Evolutionary conservation across 1,284 basidiomycete species (phyloP).

Genomic region (Ustilago lituana): DNA sequence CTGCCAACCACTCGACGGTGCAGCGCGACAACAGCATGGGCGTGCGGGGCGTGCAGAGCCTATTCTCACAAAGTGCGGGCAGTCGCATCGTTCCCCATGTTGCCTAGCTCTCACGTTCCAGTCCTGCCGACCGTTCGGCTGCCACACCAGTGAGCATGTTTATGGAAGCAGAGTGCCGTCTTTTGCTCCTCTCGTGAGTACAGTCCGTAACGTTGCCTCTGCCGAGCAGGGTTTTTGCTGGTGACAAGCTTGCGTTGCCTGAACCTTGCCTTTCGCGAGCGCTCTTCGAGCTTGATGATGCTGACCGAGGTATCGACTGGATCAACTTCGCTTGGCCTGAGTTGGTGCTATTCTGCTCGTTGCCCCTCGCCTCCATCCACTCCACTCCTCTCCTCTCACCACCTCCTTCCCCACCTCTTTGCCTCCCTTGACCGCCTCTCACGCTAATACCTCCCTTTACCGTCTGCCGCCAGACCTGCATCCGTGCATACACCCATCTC

Average conservation of each 20-base stretch:
- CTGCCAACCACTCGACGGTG: too few species aligned
- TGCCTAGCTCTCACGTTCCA: background rate
- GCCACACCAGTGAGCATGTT: background rate
- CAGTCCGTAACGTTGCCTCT: too few species aligned
- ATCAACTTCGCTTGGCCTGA: conserved; percentile 1
- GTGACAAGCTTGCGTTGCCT: background rate
- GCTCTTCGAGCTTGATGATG: background rate
- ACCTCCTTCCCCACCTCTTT: background rate
- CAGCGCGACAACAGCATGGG: too few species aligned
- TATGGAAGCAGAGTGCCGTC: background rate
- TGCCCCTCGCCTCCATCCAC: background rate
- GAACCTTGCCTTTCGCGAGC: background rate
- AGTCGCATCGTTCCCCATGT: too few species aligned
- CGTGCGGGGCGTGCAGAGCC: too few species aligned
- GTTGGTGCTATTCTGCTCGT: conserved; percentile 1
- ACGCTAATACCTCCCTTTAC: background rate
- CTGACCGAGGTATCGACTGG: too few species aligned
- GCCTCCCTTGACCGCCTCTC: background rate
- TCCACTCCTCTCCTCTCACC: background rate
- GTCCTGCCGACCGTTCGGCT: background rate
- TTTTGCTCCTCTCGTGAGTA: background rate
- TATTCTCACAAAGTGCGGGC: too few species aligned
- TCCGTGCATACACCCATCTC: background rate
- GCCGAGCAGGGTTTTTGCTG: too few species aligned
- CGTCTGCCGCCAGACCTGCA: conserved; percentile 21